Percentiles rank a stretch among this genome's conserved stretches.
Evolutionary conservation across 2,329 filamentous ascomycete species (phyloP).

Genomic region (Aureobasidium sp.): DNA sequence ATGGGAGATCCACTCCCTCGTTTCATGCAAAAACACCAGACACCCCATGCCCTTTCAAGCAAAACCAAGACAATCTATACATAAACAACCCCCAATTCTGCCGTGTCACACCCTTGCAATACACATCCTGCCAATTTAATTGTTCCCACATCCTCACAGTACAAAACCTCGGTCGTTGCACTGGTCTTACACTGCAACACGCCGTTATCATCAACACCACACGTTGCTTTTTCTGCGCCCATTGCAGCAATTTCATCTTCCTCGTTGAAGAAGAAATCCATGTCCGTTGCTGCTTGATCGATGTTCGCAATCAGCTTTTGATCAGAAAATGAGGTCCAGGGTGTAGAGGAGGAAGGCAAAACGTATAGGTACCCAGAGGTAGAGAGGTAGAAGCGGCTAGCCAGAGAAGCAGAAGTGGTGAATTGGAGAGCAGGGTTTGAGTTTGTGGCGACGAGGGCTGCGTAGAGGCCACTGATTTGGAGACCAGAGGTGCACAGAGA

Average conservation of each 20-base stretch:
- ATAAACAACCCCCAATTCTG: not conserved
- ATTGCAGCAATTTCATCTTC: conserved; percentile 21
- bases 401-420: not conserved
- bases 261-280: conserved; percentile 32
- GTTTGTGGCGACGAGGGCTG: not conserved
- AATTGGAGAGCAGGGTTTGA: not conserved
- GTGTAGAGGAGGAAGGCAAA: not conserved
- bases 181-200: not conserved
- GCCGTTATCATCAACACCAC: not conserved
- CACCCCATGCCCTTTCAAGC: no score
- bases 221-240: not conserved
- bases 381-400: not conserved
- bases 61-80: not conserved
- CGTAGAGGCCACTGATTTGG: not conserved
- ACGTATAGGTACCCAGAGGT: not conserved
- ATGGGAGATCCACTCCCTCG: no score
- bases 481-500: not conserved
- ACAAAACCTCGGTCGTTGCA: not conserved
- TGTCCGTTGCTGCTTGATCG: conserved; percentile 34
- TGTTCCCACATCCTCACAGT: not conserved
- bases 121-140: not conserved
- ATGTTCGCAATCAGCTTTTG: not conserved
- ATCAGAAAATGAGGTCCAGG: not conserved
- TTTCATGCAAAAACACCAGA: no score
- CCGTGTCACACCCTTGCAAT: not conserved